A percentile compares a stretch with the other conserved stretches of the same genome.
These are phyloP conservation scores for Epichloe gansuensis DNA, from an alignment of 2,329 filamentous ascomycete species.

Conservation along the genomic window DNA sequence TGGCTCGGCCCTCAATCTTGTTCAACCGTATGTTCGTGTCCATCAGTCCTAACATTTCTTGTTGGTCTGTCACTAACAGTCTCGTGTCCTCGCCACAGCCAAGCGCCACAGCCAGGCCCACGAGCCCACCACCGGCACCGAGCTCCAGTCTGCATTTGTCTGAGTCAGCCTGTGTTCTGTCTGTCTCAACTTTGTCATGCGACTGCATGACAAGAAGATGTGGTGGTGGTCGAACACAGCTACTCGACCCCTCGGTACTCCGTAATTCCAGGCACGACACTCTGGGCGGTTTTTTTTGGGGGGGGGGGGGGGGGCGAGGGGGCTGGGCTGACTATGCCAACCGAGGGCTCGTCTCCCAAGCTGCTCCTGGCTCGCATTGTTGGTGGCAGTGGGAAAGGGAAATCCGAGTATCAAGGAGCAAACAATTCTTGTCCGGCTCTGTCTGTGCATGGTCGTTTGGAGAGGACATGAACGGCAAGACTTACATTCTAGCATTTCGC, in stretches of 20 bases:
- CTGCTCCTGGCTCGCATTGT: too few relatives aligned
- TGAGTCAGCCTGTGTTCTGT: constrained; percentile 9
- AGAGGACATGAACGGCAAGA: constrained; percentile 11
- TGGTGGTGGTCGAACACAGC: not conserved
- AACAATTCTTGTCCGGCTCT: too few relatives aligned
- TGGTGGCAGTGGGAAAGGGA: too few relatives aligned
- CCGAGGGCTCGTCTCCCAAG: too few relatives aligned
- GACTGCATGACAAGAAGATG: not conserved
- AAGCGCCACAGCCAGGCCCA: constrained; percentile 51
- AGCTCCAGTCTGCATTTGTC: constrained; percentile 59
- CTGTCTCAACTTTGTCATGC: not conserved
- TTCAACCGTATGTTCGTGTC: constrained; percentile 79
- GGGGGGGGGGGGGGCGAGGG: too few relatives aligned
- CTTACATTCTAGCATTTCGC: constrained; percentile 58
- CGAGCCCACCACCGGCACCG: constrained; percentile 81
- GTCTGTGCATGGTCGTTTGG: not conserved
- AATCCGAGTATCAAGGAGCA: too few relatives aligned
- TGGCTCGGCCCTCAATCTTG: constrained; percentile 46
- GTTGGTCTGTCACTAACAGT: constrained; percentile 75
- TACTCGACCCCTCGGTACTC: not conserved
- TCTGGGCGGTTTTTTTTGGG: too few relatives aligned
- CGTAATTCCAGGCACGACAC: too few relatives aligned
- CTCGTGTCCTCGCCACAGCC: constrained; percentile 39
- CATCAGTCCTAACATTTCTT: constrained; percentile 77
- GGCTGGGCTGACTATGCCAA: too few relatives aligned